A percentile compares a stretch with the other conserved stretches of the same genome.
Evolutionary conservation across 495 filamentous ascomycete genomes (phyloP).

Genomic region (Hypoxylon intermedium): DNA sequence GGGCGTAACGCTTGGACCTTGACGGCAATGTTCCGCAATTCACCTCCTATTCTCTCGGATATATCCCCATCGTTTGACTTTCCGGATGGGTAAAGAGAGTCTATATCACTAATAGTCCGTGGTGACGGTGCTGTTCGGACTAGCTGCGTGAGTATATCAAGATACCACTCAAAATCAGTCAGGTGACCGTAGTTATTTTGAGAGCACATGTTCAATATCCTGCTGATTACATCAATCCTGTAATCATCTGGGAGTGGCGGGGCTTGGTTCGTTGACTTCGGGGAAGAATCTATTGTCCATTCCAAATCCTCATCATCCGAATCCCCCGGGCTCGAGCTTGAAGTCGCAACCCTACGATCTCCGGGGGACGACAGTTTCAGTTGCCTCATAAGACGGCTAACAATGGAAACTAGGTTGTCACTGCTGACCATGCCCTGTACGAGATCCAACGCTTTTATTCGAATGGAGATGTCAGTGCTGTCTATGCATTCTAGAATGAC

Average conservation of each 20-base stretch:
- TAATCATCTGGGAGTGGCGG: constrained; percentile 80
- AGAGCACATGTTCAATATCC: constrained; percentile 90
- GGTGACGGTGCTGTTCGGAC: constrained; percentile 66
- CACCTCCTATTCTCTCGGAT: constrained; percentile 76
- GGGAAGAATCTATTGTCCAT: constrained; percentile 44
- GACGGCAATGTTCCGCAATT: constrained; percentile 89
- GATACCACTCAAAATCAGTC: constrained; percentile 95
- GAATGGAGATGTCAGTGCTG: constrained; percentile 94
- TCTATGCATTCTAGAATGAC: constrained; percentile 96
- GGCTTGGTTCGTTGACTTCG: constrained; percentile 44
- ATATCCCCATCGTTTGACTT: constrained; percentile 56
- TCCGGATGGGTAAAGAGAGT: constrained; percentile 50
- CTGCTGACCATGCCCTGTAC: constrained; percentile 88
- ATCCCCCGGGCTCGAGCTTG: constrained; percentile 46
- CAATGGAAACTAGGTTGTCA: constrained; percentile 81
- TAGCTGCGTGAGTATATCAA: constrained; percentile 81
- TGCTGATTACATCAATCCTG: constrained; percentile 74
- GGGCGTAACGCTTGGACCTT: constrained; percentile 81
- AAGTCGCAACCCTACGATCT: constrained; percentile 44
- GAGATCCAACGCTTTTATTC: constrained; percentile 88
- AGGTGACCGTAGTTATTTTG: constrained; percentile 84
- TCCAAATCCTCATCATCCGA: constrained; percentile 66
- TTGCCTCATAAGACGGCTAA: constrained; percentile 85
- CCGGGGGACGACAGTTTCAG: constrained; percentile 63
- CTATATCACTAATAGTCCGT: constrained; percentile 43